phyloP scores from a whole-genome alignment of 441 rosid genomes.

The Pelargonium fulgidum region DNA sequence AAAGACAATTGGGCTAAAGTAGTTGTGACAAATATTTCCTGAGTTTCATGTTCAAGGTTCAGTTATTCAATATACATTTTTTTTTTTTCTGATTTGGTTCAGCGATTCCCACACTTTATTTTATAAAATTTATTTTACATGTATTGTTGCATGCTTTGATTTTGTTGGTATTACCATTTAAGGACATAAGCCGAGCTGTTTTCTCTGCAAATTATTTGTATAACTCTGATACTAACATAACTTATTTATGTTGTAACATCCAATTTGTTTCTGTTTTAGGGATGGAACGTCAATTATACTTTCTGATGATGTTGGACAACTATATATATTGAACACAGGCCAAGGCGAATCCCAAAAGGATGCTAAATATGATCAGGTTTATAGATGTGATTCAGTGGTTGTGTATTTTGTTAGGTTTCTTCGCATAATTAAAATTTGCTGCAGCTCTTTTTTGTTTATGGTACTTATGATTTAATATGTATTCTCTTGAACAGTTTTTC shows the following conservation, averaged over 20 bases:
- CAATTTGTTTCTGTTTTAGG: constrained; percentile 32
- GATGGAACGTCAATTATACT: constrained; percentile 96
- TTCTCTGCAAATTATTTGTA: too few relatives aligned
- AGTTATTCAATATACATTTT: background rate
- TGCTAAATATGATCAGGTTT: constrained; percentile 97
- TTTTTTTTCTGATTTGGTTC: background rate
- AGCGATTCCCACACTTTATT: background rate
- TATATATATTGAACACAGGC: constrained; percentile 82
- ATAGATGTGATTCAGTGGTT: background rate
- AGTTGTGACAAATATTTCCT: background rate
- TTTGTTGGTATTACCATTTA: background rate
- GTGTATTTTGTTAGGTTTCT: constrained; percentile 6
- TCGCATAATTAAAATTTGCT: constrained; percentile 8
- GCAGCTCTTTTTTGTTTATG: constrained; percentile 13
- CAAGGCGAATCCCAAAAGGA: constrained; percentile 96
- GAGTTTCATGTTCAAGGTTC: background rate
- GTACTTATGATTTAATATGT: constrained; percentile 15
- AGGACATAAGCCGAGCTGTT: background rate
- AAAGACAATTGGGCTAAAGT: background rate
- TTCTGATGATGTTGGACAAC: constrained; percentile 98
- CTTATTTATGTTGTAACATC: too few relatives aligned
- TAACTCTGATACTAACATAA: too few relatives aligned
- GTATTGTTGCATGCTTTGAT: background rate
- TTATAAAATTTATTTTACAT: background rate
- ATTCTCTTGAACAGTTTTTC: constrained; percentile 60